phyloP scores from a whole-genome alignment of 352 stramenopile species.

The Blastocystis sp. region DNA sequence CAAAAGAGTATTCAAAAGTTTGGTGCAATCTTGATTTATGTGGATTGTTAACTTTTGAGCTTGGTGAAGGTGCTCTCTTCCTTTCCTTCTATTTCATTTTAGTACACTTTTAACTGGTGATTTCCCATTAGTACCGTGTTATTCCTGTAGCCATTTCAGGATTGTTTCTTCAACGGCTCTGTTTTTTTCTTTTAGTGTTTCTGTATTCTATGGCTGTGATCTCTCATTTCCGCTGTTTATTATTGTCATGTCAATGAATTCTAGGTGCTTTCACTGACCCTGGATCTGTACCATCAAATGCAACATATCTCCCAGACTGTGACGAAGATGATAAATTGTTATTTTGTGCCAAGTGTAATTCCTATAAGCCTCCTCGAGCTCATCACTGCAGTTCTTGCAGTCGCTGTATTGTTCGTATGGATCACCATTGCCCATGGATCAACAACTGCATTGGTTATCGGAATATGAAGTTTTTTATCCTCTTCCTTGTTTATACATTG shows the following conservation, averaged over 20 bases:
- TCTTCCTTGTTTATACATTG: slow-evolving; percentile 76
- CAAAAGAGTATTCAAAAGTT: slow-evolving; percentile 8
- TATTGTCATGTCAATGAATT: background rate
- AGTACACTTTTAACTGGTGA: background rate
- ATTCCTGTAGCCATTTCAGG: background rate
- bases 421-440: slow-evolving; percentile 80
- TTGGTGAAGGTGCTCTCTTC: slow-evolving; percentile 36
- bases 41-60: slow-evolving; percentile 6
- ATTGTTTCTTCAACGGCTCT: background rate
- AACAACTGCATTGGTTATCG: slow-evolving; percentile 79
- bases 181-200: slow-evolving; percentile 6
- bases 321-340: slow-evolving; percentile 70
- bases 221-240: slow-evolving; percentile 44
- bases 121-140: background rate
- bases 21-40: slow-evolving; percentile 50
- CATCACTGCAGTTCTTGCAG: slow-evolving; percentile 81
- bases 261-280: slow-evolving; percentile 62
- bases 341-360: slow-evolving; percentile 75
- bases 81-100: slow-evolving; percentile 17
- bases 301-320: background rate
- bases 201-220: slow-evolving; percentile 56
- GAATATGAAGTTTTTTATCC: slow-evolving; percentile 77
- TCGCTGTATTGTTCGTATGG: slow-evolving; percentile 77
- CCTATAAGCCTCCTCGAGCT: slow-evolving; percentile 77
- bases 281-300: slow-evolving; percentile 12